Evolutionary conservation across 2,329 filamentous ascomycete genomes (phyloP), one percentile per base, ranked within the genome.

Genomic region (Penicillium sp.): DNA sequence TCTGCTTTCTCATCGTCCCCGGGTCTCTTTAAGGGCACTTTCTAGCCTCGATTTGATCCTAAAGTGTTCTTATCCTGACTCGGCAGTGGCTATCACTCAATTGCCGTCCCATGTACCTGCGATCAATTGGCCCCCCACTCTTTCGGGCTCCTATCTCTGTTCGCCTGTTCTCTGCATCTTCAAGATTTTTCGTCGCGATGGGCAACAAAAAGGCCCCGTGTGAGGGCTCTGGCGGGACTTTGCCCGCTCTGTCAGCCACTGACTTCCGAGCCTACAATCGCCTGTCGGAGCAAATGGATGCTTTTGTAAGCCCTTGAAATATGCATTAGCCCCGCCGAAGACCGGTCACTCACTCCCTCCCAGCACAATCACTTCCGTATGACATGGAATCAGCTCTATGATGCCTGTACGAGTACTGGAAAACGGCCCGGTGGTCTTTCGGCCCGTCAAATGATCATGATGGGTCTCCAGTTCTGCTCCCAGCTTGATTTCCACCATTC

Each of bases 341-440:
- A 40, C 28, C 44, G 18, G 51, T 46, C 18, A 53, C 55, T 60
- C 43, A 58, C 51, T 53, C 36, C 62, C 55, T 22, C 43, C 13
- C 59, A 89, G 85, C 89, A 94, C 74, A 83, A 85, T 61, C 81
- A 88, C 74, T 94, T 94, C 77, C 87, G 88, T 22, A 74, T 79
- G 39, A 81, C 81, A 3, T 96, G 89, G 89, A 88, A 81, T 47
- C 70, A 82, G 22, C 77, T 95, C 48, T 86, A 88, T 75, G 76
- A 74, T 3, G 84, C 89, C 22, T 88, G 85, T 64, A 76, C 75
- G 27, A 74, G 73, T 41, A 73, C 79, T 18, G 46, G 53, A 53
- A 81, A 81, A 54, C 83, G 86, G 0, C 85, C 88, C 0, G 64
- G 74, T 3, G 79, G 79, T 57, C 82, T 90, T 76, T 84, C 85